These are phyloP conservation scores for Pyrus betulifolia DNA, from an alignment of 306 rosid genomes.

Conservation along the genomic window DNA sequence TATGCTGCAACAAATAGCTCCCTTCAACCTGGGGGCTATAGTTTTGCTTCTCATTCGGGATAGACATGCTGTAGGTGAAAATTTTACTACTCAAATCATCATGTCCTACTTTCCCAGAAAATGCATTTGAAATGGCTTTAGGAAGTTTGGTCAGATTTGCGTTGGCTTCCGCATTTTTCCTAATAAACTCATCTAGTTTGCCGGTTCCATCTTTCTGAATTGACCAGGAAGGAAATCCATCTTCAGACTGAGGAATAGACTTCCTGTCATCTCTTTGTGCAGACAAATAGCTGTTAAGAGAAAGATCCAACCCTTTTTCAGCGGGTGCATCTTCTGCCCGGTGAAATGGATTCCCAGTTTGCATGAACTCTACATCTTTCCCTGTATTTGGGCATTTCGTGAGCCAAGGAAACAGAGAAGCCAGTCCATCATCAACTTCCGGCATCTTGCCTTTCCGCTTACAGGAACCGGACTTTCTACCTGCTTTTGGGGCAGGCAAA, in stretches of 20 bases:
- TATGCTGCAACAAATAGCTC: conserved; percentile 30
- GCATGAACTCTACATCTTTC: conserved; percentile 39
- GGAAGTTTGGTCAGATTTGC: conserved; percentile 36
- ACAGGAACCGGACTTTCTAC: conserved; percentile 36
- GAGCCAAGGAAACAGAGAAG: conserved; percentile 26
- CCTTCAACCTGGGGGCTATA: conserved; percentile 25
- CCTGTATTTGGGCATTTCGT: conserved; percentile 23
- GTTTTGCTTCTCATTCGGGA: conserved; percentile 27
- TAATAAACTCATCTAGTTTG: conserved; percentile 29
- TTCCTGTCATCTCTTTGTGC: conserved; percentile 39
- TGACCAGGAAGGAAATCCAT: conserved; percentile 31
- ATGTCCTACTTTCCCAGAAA: conserved; percentile 35
- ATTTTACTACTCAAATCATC: conserved; percentile 32
- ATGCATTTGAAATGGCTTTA: conserved; percentile 27
- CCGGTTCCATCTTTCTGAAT: conserved; percentile 51
- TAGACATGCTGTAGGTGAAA: conserved; percentile 21
- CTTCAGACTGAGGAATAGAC: conserved; percentile 41
- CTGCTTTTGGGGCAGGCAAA: conserved; percentile 27
- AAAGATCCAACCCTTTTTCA: conserved; percentile 53
- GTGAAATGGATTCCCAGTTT: conserved; percentile 38
- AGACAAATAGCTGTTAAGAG: conserved; percentile 46
- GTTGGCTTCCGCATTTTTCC: conserved; percentile 43
- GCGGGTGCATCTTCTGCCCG: conserved; percentile 30
- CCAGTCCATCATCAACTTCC: conserved; percentile 31
- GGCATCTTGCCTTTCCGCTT: conserved; percentile 58